Conservation (phyloP, 2,329 filamentous ascomycete genomes). For the Byssothecium circinans region DNA sequence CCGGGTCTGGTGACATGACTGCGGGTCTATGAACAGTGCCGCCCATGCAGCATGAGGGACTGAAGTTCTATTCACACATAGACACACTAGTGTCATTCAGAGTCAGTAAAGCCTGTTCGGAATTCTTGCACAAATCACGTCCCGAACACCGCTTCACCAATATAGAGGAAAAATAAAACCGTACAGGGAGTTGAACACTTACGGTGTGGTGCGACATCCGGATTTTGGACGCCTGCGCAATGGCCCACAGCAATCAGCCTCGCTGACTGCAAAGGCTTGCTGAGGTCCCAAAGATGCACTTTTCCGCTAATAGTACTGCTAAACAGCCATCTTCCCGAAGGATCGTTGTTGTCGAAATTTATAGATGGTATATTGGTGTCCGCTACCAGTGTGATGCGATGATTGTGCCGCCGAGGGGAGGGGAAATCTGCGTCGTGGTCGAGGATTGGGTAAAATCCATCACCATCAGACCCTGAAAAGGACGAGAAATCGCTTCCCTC, state of each 20-base stretch:
- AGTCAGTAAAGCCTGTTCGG: neutral
- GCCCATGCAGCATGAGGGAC: slow-evolving; percentile 32
- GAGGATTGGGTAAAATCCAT: too few relatives aligned
- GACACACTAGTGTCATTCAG: slow-evolving; percentile 6
- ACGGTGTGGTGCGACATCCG: slow-evolving; percentile 9
- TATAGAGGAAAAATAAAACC: too few relatives aligned
- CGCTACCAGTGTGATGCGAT: slow-evolving; percentile 17
- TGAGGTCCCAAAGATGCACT: slow-evolving; percentile 52
- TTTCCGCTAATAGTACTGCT: slow-evolving; percentile 59
- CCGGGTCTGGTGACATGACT: slow-evolving; percentile 18
- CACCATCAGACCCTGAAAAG: neutral
- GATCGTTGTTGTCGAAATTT: slow-evolving; percentile 62
- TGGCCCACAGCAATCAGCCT: slow-evolving; percentile 27
- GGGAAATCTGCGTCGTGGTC: slow-evolving; percentile 27
- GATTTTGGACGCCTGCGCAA: slow-evolving; percentile 20
- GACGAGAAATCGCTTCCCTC: neutral
- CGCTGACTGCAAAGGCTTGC: slow-evolving; percentile 15
- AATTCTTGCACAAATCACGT: too few relatives aligned
- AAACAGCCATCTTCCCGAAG: slow-evolving; percentile 58
- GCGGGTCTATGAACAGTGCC: slow-evolving; percentile 31
- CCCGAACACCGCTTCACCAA: too few relatives aligned
- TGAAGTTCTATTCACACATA: slow-evolving; percentile 11
- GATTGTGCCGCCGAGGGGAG: slow-evolving; percentile 29
- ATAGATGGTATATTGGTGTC: slow-evolving; percentile 59
- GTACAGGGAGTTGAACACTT: neutral